Evolutionary conservation across 306 rosid species (phyloP).

Genomic region (Cucurbita moschata): DNA sequence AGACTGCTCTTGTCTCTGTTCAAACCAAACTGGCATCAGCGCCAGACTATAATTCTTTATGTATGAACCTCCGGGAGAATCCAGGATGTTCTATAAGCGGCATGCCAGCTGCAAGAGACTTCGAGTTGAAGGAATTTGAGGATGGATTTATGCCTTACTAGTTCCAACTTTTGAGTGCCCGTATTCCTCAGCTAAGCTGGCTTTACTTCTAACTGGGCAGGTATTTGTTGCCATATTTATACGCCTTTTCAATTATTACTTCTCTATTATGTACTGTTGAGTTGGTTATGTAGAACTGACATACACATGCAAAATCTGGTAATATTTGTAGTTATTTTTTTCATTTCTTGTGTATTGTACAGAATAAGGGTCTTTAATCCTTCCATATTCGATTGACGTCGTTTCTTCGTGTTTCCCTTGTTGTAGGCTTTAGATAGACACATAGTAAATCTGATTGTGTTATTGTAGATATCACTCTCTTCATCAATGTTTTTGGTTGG

Average conservation of each 20-base stretch:
- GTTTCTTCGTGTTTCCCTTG: neutral
- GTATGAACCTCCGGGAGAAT: neutral
- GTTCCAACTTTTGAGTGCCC: neutral
- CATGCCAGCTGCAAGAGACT: neutral
- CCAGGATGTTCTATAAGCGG: neutral
- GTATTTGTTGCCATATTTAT: conserved; percentile 1
- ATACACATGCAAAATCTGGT: neutral
- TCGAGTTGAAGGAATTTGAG: neutral
- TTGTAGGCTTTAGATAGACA: neutral
- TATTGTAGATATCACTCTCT: neutral
- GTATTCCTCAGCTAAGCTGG: neutral
- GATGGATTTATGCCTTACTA: neutral
- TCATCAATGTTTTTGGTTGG: neutral
- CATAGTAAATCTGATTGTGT: neutral
- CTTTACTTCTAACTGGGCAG: neutral
- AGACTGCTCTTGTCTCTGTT: conserved; percentile 66
- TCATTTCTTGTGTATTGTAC: neutral
- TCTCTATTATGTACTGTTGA: neutral
- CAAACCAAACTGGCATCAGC: conserved; percentile 36
- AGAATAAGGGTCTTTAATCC: neutral
- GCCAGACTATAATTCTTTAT: neutral
- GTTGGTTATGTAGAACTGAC: conserved; percentile 4
- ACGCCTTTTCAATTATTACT: neutral
- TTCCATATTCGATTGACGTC: neutral
- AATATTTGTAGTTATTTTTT: conserved; percentile 4